Evolutionary conservation across 2,329 filamentous ascomycete species (phyloP).

Genomic region (Gliomastix tumulicola): DNA sequence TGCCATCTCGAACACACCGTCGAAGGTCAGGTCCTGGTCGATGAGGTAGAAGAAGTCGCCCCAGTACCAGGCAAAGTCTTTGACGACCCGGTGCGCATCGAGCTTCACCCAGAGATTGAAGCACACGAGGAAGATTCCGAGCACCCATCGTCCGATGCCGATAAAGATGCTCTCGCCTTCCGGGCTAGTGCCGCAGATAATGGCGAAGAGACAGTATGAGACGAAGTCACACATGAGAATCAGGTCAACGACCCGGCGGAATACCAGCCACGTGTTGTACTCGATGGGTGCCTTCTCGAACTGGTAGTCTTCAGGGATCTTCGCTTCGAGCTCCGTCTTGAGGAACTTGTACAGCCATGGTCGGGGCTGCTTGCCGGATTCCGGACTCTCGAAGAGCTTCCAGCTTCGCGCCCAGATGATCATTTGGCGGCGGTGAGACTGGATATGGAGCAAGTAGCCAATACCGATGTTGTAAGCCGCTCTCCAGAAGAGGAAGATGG

Average conservation of each 20-base stretch:
- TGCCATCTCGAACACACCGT: constrained; percentile 98
- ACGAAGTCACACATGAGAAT: constrained; percentile 99
- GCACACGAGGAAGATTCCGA: constrained; percentile 70
- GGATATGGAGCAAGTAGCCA: constrained; percentile 78
- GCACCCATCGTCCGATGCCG: constrained; percentile 67
- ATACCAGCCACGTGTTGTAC: constrained; percentile 98
- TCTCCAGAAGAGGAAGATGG: constrained; percentile 87
- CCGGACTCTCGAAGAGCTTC: constrained; percentile 78
- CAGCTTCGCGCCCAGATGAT: constrained; percentile 83
- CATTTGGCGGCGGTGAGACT: constrained; percentile 82
- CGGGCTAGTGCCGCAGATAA: constrained; percentile 76
- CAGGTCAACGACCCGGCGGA: constrained; percentile 89
- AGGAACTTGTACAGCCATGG: constrained; percentile 77
- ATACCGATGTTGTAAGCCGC: constrained; percentile 91
- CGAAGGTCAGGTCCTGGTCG: constrained; percentile 95
- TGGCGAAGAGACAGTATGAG: constrained; percentile 92
- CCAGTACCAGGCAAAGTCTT: constrained; percentile 99
- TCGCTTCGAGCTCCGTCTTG: constrained; percentile 86
- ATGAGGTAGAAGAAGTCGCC: constrained; percentile 99
- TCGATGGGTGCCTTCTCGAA: constrained; percentile 91
- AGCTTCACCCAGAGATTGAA: constrained; percentile 99
- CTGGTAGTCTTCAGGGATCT: constrained; percentile 88
- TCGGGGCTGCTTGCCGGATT: constrained; percentile 73
- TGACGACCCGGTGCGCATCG: constrained; percentile 94
- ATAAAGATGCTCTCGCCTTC: constrained; percentile 63